Evolutionary conservation across 176 grass and related monocot species (phyloP), one percentile per base, ranked within the genome.

Genomic region (Guadua angustifolia): DNA sequence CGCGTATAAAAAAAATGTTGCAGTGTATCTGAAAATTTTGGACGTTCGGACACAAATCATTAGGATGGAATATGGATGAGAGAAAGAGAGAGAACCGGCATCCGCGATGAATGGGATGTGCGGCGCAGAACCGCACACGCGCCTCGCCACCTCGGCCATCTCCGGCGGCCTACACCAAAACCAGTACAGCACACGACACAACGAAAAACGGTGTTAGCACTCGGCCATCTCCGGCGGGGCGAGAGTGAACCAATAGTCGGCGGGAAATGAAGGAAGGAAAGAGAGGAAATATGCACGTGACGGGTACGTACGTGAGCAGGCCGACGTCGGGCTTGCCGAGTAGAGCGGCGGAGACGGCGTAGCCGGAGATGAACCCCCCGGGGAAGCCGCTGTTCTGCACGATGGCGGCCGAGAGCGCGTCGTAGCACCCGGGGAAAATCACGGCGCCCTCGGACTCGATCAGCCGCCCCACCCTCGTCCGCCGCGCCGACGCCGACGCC

Each of bases 361-460:
- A 90, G 38, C 88, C 83, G 66, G 88, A 86, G 77, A 90, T 71
- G 71, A 90, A 90, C 2, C 83, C 88, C 13, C 40, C 78, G 6
- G 63, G 53, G 73, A 86, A 86, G n/a, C 88, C 88, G 22, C 43
- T 73, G 52, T 76, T 86, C 58, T 90, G 71, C 3, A 90, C 70
- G 69, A 90, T 85, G n/a, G 83, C 70, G 44, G 83, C 88, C 26
- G 88, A 90, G 21, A 90, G 88, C 29, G 88, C 83, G 83, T 90
- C 88, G 71, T 86, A 86, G 46, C 43, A 69, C 0, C 88, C 88
- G 4, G 88, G 88, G 77, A 86, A 69, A 8, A 77, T 61, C 71
- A 90, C 71, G 50, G 60, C 42, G 2, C 78, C 83, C 26, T 90
- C 88, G 51, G 75, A 62, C 83, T 86, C 83, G 46, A 90, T 86